A percentile compares a stretch with the other conserved stretches of the same genome.
phyloP scores from a whole-genome alignment of 192 early-diverging fungal genomes.

The Entomortierella beljakovae region DNA sequence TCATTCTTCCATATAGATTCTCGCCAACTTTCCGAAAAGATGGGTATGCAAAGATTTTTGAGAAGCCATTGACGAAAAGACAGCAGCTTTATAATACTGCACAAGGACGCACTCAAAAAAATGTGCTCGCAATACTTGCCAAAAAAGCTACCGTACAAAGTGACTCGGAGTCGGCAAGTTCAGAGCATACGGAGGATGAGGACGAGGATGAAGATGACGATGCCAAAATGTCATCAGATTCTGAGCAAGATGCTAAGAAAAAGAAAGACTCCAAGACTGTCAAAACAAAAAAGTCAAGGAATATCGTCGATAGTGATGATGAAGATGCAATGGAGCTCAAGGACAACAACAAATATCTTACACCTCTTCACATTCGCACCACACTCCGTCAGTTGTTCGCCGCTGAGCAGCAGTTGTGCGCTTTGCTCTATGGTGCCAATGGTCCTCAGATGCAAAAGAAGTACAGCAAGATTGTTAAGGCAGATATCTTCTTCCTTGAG shows the following conservation, averaged over 20 bases:
- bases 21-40: conserved; percentile 83
- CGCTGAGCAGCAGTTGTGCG: conserved; percentile 79
- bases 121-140: conserved; percentile 17
- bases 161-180: conserved; percentile 31
- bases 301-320: conserved; percentile 50
- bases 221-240: conserved; percentile 49
- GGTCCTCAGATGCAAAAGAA: conserved; percentile 58
- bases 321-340: conserved; percentile 48
- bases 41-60: conserved; percentile 75
- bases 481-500: conserved; percentile 95
- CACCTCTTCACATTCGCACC: conserved; percentile 83
- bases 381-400: conserved; percentile 82
- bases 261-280: conserved; percentile 38
- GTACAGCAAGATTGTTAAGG: conserved; percentile 58
- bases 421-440: conserved; percentile 85
- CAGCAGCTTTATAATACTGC: conserved; percentile 37
- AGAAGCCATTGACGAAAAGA: conserved; percentile 50
- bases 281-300: conserved; percentile 60
- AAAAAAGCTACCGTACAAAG: conserved; percentile 44
- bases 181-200: conserved; percentile 51
- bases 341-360: conserved; percentile 63
- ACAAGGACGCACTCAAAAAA: conserved; percentile 43
- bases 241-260: conserved; percentile 46
- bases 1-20: conserved; percentile 65
- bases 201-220: conserved; percentile 47